Evolutionary conservation across 805 yeast species (phyloP), one percentile per base, ranked within the genome.

Genomic region (Candida germanica): DNA sequence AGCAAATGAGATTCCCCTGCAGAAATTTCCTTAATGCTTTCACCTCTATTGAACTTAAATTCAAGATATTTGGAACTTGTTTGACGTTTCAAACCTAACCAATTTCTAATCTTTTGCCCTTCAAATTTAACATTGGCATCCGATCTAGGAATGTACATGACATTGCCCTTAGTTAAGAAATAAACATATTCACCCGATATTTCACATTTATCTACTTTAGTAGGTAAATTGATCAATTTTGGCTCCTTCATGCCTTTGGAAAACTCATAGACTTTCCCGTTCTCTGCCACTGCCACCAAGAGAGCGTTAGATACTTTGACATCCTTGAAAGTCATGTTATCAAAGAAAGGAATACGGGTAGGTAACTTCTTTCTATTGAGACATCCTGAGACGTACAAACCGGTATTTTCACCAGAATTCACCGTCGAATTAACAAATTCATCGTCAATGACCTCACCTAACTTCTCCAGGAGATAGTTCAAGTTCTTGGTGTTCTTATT

Each of bases 251-350:
- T 52, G 10, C 23, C 17, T 5, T 32, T 26, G 8, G 26, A 16
- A 85, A 89, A 87, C 52, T 83, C 84, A 37, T 77, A 79, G 21
- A 87, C 67, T 49, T 83, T 75, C 13, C 97, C 98, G 11, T 72
- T 73, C 1, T 69, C 68, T 42, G 80, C 75, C 12, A 87, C 74
- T 0, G 87, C 87, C 19, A 74, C 79, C 6, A 76, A 62, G 10
- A 59, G 57, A 36, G 53, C 59, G 4, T 67, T 69, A 16, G 70
- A 64, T 2, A 87, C 51, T 14, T 68, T 63, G 4, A 89, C 76
- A 50, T 78, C 82, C 31, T 71, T 66, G 20, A 87, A 57, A 11
- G 65, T 49, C 60, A 71, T 70, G 26, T 73, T 73, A 51, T 87
- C 87, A 48, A 91, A 87, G 45, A 69, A 72, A 1, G 69, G 61